A percentile compares a stretch with the other conserved stretches of the same genome.
Evolutionary conservation across 768 basidiomycete species (phyloP).

Genomic region (Multifurca ochricompacta): DNA sequence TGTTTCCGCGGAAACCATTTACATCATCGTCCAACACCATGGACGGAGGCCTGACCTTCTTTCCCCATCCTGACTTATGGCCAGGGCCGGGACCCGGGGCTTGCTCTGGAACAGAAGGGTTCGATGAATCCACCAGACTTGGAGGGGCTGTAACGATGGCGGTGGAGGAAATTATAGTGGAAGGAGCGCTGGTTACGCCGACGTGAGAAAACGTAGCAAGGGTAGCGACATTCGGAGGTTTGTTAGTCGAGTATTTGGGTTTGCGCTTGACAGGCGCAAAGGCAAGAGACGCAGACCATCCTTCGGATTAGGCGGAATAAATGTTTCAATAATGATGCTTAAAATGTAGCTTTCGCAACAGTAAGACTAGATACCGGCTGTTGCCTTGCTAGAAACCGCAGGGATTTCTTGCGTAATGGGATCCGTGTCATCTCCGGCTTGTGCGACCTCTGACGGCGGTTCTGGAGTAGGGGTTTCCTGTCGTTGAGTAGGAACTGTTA

Average conservation of each 20-base stretch:
- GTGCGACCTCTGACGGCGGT: slow-evolving; percentile 27
- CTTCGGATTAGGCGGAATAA: slow-evolving; percentile 36
- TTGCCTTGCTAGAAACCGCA: slow-evolving; percentile 37
- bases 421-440: slow-evolving; percentile 20
- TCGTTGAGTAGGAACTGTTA: slow-evolving; percentile 22
- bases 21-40: slow-evolving; percentile 88
- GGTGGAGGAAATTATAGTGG: slow-evolving; percentile 38
- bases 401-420: slow-evolving; percentile 24
- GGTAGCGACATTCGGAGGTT: slow-evolving; percentile 58
- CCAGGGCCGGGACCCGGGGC: slow-evolving; percentile 29
- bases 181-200: slow-evolving; percentile 16
- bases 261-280: slow-evolving; percentile 72
- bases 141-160: slow-evolving; percentile 71
- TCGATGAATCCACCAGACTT: slow-evolving; percentile 36
- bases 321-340: slow-evolving; percentile 15
- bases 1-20: slow-evolving; percentile 65
- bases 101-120: slow-evolving; percentile 28
- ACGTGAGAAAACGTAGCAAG: slow-evolving; percentile 31
- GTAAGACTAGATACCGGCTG: slow-evolving; percentile 49
- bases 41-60: slow-evolving; percentile 83
- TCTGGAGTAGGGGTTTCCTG: slow-evolving; percentile 25
- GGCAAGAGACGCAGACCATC: slow-evolving; percentile 85
- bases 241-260: slow-evolving; percentile 42
- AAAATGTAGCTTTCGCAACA: slow-evolving; percentile 29
- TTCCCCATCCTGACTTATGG: slow-evolving; percentile 61